Evolutionary conservation across 2,329 filamentous ascomycete genomes (phyloP), one percentile per base, ranked within the genome.

Genomic region (Colletotrichum sublineola): DNA sequence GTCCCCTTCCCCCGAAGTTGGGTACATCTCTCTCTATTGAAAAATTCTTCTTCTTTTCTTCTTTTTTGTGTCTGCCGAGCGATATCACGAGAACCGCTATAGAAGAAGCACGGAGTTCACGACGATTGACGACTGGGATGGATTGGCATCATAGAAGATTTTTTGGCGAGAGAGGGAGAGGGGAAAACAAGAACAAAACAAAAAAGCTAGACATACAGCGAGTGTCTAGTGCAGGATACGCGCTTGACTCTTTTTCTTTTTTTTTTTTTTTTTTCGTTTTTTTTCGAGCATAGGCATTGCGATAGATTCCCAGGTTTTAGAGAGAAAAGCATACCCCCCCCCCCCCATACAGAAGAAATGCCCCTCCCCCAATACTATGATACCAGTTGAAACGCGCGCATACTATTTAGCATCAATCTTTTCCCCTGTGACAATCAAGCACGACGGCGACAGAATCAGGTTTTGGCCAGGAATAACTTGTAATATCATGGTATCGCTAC

Each of bases 281-380:
- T 24, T 24, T 24, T n/a, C n/a, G 42, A 53, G 65, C 69, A 69
- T 69, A 61, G 60, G 53, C 69, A 72, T 72, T 53, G 68, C 64
- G 64, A 71, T 68, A 71, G 57, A 68, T 56, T 56, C 18, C 42
- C 64, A 24, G 40, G 15, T 20, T 52, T 55, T 52, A 61, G 36
- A 70, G 67, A 67, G 55, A 71, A 52, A 42, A 42, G 31, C 31
- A 62, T 20, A 38, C 68, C 52, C 24, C 48, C n/a, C 68, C 52
- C 24, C 48, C n/a, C 24, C 24, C n/a, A 61, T 4, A 40, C 36
- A 63, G n/a, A 42, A 29, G 33, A 7, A 9, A 9, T 2, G 1
- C 5, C 15, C 6, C 14, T 5, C 24, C 33, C 18, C 40, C 11
- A 14, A 68, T 20, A 33, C 44, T 5, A 50, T 63, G 60, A 72